Conservation (phyloP, 495 filamentous ascomycete species). For the Podospora tetraspora region DNA sequence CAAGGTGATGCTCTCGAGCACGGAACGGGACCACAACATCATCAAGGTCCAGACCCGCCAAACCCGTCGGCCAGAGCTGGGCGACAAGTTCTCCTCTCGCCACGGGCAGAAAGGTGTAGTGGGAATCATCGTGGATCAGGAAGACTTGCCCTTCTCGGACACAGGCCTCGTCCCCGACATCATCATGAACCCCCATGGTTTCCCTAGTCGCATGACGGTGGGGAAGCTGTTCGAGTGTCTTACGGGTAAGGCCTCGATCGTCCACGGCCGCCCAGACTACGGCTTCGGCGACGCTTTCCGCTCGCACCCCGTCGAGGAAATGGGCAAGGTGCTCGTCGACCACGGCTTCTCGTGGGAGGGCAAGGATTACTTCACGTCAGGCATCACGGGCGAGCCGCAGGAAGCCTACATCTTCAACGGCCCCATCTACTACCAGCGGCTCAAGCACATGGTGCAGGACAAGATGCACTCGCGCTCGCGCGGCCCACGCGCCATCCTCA, state of each 20-base stretch:
- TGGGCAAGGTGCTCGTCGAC: constrained; percentile 76
- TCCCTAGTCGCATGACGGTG: constrained; percentile 99
- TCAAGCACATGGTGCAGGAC: constrained; percentile 99
- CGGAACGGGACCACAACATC: constrained; percentile 71
- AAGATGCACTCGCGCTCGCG: constrained; percentile 97
- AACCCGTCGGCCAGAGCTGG: constrained; percentile 87
- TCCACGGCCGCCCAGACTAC: constrained; percentile 69
- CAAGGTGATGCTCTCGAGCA: constrained; percentile 84
- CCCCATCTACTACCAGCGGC: constrained; percentile 98
- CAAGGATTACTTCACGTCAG: constrained; percentile 91
- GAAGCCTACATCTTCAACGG: constrained; percentile 98
- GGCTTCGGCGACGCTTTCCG: constrained; percentile 92
- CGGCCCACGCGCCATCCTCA: constrained; percentile 85
- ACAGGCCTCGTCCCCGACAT: constrained; percentile 87
- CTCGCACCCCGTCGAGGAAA: constrained; percentile 83
- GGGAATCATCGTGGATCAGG: constrained; percentile 90
- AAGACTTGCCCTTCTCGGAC: constrained; percentile 96
- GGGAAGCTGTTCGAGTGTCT: constrained; percentile 96
- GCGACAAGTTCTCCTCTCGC: constrained; percentile 97
- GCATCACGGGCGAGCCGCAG: constrained; percentile 89
- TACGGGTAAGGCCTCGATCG: constrained; percentile 86
- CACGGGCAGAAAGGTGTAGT: constrained; percentile 99
- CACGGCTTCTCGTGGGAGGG: constrained; percentile 93
- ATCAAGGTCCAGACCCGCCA: constrained; percentile 91
- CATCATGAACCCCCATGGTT: constrained; percentile 99